These are phyloP conservation scores for Stemphylium lycopersici DNA, from an alignment of 2,329 filamentous ascomycete species.

Conservation along the genomic window DNA sequence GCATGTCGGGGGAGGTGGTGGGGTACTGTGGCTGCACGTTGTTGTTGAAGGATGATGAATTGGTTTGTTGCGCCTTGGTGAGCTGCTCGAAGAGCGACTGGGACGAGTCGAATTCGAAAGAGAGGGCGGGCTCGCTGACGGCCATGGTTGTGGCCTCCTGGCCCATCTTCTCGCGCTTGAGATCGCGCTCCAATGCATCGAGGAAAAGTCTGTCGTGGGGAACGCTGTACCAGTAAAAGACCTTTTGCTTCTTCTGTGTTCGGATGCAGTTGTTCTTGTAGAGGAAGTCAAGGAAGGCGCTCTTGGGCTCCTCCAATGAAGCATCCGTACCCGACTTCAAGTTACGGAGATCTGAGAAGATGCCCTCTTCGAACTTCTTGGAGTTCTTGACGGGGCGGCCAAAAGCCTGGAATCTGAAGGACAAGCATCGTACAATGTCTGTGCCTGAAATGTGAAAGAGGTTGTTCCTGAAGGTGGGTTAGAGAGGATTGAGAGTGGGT, in stretches of 20 bases:
- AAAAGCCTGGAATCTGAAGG: constrained; percentile 98
- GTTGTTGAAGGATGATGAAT: constrained; percentile 93
- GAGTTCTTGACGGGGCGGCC: constrained; percentile 98
- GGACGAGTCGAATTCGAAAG: constrained; percentile 98
- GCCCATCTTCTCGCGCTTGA: constrained; percentile 99
- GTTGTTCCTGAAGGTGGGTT: constrained; percentile 73
- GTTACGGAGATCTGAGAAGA: constrained; percentile 98
- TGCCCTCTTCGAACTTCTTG: constrained; percentile 99
- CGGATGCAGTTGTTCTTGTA: constrained; percentile 99
- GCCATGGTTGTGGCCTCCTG: constrained; percentile 97
- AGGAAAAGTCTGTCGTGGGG: constrained; percentile 97
- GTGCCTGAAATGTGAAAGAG: constrained; percentile 99
- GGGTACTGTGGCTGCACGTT: constrained; percentile 70
- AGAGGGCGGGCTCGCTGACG: constrained; percentile 94
- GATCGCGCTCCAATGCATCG: constrained; percentile 92
- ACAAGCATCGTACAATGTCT: constrained; percentile 96
- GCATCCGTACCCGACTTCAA: constrained; percentile 98
- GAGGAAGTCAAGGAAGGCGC: constrained; percentile 94
- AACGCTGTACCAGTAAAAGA: constrained; percentile 99
- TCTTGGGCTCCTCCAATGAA: constrained; percentile 98
- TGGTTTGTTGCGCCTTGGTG: constrained; percentile 98
- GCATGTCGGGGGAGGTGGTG: constrained; percentile 85
- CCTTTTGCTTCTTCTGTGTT: constrained; percentile 99
- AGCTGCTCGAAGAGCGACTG: constrained; percentile 99
- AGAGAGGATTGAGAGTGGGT: constrained; percentile 18